These are phyloP conservation scores for Herpetospermum pedunculosum DNA, from an alignment of 306 rosid genomes.

Conservation along the genomic window DNA sequence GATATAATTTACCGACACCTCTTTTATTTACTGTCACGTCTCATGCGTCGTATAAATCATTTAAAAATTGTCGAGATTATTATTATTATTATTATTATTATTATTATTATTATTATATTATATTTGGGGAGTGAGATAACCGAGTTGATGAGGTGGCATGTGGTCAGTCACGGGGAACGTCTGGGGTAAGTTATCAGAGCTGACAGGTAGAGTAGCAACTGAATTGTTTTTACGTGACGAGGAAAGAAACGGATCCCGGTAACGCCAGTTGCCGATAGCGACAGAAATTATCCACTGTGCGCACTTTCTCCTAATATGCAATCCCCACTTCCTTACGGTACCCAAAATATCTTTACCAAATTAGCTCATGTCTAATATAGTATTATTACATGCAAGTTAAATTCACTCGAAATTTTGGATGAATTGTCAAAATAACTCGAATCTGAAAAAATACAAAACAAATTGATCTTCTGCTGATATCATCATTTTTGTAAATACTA, in stretches of 20 bases:
- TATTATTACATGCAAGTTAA: too few relatives aligned
- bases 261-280: conserved; percentile 3
- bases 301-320: background rate
- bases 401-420: too few relatives aligned
- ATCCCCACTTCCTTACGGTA: background rate
- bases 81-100: background rate
- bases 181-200: conserved; percentile 30
- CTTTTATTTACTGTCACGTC: background rate
- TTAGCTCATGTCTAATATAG: too few relatives aligned
- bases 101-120: background rate
- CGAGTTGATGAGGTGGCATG: background rate
- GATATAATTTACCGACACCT: conserved; percentile 1
- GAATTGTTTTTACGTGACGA: conserved; percentile 7
- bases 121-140: too few relatives aligned
- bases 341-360: too few relatives aligned
- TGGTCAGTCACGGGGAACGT: conserved; percentile 15
- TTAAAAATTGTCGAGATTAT: background rate
- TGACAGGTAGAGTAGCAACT: conserved; percentile 16
- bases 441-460: too few relatives aligned
- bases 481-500: too few relatives aligned
- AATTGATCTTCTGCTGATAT: too few relatives aligned
- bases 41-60: background rate
- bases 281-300: conserved; percentile 2
- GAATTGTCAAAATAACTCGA: too few relatives aligned
- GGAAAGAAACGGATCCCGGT: conserved; percentile 8